Conservation (phyloP, 345 rosid species). For the Brassica rapa region DNA sequence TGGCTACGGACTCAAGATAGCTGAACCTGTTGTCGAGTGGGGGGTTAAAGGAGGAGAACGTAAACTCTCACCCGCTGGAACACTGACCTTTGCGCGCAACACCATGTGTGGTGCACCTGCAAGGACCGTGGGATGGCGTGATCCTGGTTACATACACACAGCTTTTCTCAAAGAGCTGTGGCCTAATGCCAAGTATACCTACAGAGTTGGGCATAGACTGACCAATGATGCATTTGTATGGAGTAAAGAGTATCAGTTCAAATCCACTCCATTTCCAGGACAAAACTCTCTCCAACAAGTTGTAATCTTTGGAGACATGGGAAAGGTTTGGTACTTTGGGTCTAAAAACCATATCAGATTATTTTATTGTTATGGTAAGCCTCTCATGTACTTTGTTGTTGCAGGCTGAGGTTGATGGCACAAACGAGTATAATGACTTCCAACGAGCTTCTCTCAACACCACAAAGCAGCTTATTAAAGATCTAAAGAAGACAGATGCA, state of each 20-base stretch:
- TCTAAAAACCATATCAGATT: slow-evolving; percentile 26
- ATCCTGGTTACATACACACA: slow-evolving; percentile 79
- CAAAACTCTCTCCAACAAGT: slow-evolving; percentile 67
- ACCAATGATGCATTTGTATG: slow-evolving; percentile 51
- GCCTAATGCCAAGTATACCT: slow-evolving; percentile 55
- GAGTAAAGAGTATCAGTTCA: slow-evolving; percentile 63
- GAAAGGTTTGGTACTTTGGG: slow-evolving; percentile 54
- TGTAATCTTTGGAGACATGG: slow-evolving; percentile 82
- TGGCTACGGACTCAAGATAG: slow-evolving; percentile 59
- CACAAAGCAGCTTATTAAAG: slow-evolving; percentile 59
- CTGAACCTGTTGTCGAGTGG: slow-evolving; percentile 76
- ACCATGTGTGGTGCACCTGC: slow-evolving; percentile 78
- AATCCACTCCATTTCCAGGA: slow-evolving; percentile 75
- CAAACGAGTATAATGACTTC: slow-evolving; percentile 55
- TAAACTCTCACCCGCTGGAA: slow-evolving; percentile 58
- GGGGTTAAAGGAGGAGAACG: slow-evolving; percentile 48
- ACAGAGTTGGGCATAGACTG: slow-evolving; percentile 63
- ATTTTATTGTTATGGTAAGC: slow-evolving; percentile 32
- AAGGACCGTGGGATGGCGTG: slow-evolving; percentile 80
- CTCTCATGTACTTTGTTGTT: neutral
- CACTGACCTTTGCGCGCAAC: slow-evolving; percentile 54
- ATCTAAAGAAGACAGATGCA: slow-evolving; percentile 55
- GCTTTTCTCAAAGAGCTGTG: slow-evolving; percentile 68
- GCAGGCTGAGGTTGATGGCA: slow-evolving; percentile 70
- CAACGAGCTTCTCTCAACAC: slow-evolving; percentile 67